phyloP scores from a whole-genome alignment of 2,329 filamentous ascomycete species.

The Exophiala sp. region DNA sequence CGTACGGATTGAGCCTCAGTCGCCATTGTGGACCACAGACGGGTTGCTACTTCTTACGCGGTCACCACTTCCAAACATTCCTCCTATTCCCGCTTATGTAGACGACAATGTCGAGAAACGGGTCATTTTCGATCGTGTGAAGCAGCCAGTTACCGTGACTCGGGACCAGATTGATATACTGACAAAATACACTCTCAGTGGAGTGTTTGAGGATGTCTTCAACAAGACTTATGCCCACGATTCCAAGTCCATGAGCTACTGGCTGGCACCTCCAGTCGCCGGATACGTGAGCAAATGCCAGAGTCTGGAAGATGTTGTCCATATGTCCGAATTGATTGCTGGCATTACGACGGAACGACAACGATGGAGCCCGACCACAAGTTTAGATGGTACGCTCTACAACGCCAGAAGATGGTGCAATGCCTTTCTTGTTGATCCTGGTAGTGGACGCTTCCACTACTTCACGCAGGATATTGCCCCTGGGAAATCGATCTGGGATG shows the following conservation, averaged over 20 bases:
- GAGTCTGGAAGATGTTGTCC: conserved; percentile 15
- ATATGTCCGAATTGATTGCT: conserved; percentile 33
- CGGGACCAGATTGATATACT: conserved; percentile 49
- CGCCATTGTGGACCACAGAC: conserved; percentile 16
- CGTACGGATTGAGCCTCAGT: conserved; percentile 5
- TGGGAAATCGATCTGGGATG: conserved; percentile 58
- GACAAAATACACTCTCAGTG: conserved; percentile 64
- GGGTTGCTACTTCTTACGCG: conserved; percentile 69
- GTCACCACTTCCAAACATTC: conserved; percentile 56
- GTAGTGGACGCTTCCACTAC: conserved; percentile 54
- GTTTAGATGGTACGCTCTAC: conserved; percentile 30
- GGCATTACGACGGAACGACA: conserved; percentile 34
- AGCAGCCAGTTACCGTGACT: conserved; percentile 41
- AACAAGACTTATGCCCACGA: conserved; percentile 73
- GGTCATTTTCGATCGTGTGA: conserved; percentile 48
- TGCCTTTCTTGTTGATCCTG: conserved; percentile 52
- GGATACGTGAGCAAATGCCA: background rate
- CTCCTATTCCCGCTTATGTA: conserved; percentile 66
- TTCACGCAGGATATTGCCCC: conserved; percentile 45
- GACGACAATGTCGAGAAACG: conserved; percentile 56
- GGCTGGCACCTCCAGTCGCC: conserved; percentile 57
- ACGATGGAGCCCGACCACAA: conserved; percentile 37
- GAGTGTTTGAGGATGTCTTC: conserved; percentile 74
- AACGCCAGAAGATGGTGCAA: conserved; percentile 39
- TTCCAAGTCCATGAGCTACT: conserved; percentile 67